Conservation (phyloP, 2,329 filamentous ascomycete genomes). For the Epichloe gansuensis region DNA sequence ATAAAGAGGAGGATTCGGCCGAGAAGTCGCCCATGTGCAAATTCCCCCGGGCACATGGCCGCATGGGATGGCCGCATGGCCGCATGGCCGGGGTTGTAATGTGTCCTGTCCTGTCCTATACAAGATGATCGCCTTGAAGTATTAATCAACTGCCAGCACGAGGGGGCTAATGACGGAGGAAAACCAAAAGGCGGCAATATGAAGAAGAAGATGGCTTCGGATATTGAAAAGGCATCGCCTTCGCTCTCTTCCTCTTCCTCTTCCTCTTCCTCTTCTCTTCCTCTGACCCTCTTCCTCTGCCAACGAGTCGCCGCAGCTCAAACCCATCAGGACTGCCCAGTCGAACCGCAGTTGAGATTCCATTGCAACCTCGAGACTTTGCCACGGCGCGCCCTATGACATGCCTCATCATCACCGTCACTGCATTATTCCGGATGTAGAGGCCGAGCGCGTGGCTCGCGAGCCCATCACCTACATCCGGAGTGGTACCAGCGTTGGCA, state of each 20-base stretch:
- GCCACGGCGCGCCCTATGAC: too few relatives aligned
- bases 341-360: slow-evolving; percentile 11
- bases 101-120: too few relatives aligned
- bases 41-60: too few relatives aligned
- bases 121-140: too few relatives aligned
- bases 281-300: background rate
- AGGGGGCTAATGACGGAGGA: too few relatives aligned
- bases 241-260: background rate
- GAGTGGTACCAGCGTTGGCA: slow-evolving; percentile 18
- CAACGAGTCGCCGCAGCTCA: background rate
- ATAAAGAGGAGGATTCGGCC: too few relatives aligned
- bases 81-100: too few relatives aligned
- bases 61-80: too few relatives aligned
- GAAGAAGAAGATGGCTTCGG: background rate
- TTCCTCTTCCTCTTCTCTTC: too few relatives aligned
- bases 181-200: too few relatives aligned
- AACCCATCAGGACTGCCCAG: background rate
- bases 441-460: slow-evolving; percentile 25
- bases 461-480: slow-evolving; percentile 33
- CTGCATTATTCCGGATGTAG: slow-evolving; percentile 23
- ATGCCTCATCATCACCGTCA: slow-evolving; percentile 6
- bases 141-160: too few relatives aligned
- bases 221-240: background rate
- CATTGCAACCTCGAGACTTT: slow-evolving; percentile 1
- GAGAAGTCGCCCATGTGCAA: too few relatives aligned